Percentiles rank a stretch among this genome's conserved stretches.
Conservation (phyloP, 257 asterid genomes). For the Handroanthus guayacan region DNA sequence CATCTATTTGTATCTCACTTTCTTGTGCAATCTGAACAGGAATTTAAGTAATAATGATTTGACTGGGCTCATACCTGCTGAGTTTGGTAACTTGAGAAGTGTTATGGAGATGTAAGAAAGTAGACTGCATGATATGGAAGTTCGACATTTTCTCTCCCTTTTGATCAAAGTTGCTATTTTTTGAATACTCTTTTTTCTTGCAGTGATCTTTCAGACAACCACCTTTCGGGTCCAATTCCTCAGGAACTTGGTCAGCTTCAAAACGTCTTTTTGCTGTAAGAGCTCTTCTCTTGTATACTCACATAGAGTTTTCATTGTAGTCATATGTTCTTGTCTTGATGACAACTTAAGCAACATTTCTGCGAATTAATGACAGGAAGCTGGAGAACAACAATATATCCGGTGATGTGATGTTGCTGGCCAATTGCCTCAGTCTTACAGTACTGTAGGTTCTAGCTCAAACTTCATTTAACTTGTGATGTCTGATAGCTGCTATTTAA, state of each 20-base stretch:
- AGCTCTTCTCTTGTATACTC: background rate
- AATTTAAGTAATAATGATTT: constrained; percentile 74
- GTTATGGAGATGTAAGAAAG: constrained; percentile 81
- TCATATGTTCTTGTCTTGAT: background rate
- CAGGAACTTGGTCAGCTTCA: constrained; percentile 88
- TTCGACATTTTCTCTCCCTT: background rate
- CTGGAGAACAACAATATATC: constrained; percentile 79
- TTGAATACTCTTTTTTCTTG: constrained; percentile 23
- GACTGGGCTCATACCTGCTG: constrained; percentile 70
- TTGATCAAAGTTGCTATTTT: background rate
- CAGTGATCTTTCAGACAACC: constrained; percentile 85
- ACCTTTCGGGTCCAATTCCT: constrained; percentile 78
- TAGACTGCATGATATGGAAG: background rate
- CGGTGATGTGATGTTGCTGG: constrained; percentile 67
- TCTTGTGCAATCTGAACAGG: constrained; percentile 41
- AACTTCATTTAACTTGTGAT: background rate
- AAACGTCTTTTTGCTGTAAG: constrained; percentile 80
- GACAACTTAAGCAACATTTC: background rate
- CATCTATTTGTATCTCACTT: background rate
- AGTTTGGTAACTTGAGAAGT: constrained; percentile 85
- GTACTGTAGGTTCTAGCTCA: constrained; percentile 60
- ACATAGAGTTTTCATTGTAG: constrained; percentile 9
- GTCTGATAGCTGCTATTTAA: background rate
- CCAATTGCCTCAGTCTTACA: constrained; percentile 69
- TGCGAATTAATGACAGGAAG: constrained; percentile 50